Evolutionary conservation across 768 basidiomycete genomes (phyloP).

Genomic region (Tulasnella sp.): DNA sequence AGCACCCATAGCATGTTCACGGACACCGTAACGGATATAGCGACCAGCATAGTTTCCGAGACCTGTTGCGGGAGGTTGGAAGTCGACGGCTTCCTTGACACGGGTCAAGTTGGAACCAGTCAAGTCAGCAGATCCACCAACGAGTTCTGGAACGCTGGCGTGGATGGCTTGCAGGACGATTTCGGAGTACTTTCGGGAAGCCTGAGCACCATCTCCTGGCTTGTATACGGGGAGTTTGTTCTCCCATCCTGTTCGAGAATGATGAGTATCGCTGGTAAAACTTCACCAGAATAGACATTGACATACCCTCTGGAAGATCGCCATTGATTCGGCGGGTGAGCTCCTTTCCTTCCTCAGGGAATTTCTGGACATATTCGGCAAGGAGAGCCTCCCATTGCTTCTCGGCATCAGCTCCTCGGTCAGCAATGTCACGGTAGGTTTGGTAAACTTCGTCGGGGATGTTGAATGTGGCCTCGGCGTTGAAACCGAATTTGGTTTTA

Average conservation of each 20-base stretch:
- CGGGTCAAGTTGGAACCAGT: constrained; percentile 88
- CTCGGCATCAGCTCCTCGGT: constrained; percentile 63
- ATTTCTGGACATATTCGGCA: constrained; percentile 55
- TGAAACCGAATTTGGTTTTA: constrained; percentile 76
- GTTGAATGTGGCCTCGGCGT: constrained; percentile 61
- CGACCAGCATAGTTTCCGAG: constrained; percentile 75
- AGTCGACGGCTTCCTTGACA: constrained; percentile 72
- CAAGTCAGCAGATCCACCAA: constrained; percentile 83
- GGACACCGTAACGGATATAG: constrained; percentile 92
- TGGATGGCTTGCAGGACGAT: constrained; percentile 68
- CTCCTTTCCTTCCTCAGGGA: constrained; percentile 75
- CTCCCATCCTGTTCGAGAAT: constrained; percentile 49
- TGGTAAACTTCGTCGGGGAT: constrained; percentile 63
- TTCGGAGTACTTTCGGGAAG: constrained; percentile 87
- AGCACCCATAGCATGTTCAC: constrained; percentile 95
- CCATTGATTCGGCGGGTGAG: constrained; percentile 75
- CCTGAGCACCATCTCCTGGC: constrained; percentile 68
- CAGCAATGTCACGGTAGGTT: constrained; percentile 49
- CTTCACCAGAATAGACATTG: too few species aligned
- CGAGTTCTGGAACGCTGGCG: constrained; percentile 64
- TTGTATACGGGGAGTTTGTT: constrained; percentile 74
- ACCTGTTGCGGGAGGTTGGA: constrained; percentile 79
- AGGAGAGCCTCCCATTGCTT: constrained; percentile 60
- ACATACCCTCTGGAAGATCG: constrained; percentile 48
- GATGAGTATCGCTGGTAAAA: too few species aligned